Evolutionary conservation across 768 basidiomycete genomes (phyloP).

Genomic region (Kwoniella dendrophila): DNA sequence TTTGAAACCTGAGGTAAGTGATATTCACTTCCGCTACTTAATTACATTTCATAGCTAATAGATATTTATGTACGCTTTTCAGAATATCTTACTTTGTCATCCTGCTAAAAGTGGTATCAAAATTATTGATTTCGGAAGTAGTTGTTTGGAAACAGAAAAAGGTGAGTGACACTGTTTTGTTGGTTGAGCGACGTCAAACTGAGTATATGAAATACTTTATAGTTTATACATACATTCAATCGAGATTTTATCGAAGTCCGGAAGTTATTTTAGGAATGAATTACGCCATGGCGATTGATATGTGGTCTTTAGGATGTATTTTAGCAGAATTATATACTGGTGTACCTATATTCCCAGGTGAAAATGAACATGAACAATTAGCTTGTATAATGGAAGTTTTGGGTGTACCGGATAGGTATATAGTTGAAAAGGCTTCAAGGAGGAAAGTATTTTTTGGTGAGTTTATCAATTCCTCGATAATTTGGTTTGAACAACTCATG

Average conservation of each 20-base stretch:
- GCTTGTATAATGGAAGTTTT: constrained; percentile 99
- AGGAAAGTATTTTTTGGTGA: constrained; percentile 95
- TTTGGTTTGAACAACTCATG: background rate
- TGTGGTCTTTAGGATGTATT: constrained; percentile 99
- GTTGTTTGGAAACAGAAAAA: constrained; percentile 97
- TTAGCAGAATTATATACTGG: constrained; percentile 96
- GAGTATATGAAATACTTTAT: constrained; percentile 5
- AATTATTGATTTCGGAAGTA: constrained; percentile 98
- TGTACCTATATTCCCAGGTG: constrained; percentile 97
- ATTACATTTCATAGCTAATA: background rate
- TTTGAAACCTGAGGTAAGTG: constrained; percentile 89
- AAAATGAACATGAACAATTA: constrained; percentile 97
- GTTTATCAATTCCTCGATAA: constrained; percentile 45
- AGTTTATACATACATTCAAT: constrained; percentile 99
- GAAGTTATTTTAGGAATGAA: constrained; percentile 99
- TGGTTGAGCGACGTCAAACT: constrained; percentile 4
- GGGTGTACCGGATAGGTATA: constrained; percentile 91
- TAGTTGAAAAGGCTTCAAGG: constrained; percentile 88
- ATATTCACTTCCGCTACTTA: background rate
- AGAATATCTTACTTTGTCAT: constrained; percentile 94
- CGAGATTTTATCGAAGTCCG: constrained; percentile 98
- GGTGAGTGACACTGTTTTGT: constrained; percentile 61
- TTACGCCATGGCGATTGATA: constrained; percentile 98
- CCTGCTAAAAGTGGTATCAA: constrained; percentile 96
- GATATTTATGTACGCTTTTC: constrained; percentile 10